Conservation (phyloP, 2,329 filamentous ascomycete genomes). For the Plectosphaerella cucumerina region DNA sequence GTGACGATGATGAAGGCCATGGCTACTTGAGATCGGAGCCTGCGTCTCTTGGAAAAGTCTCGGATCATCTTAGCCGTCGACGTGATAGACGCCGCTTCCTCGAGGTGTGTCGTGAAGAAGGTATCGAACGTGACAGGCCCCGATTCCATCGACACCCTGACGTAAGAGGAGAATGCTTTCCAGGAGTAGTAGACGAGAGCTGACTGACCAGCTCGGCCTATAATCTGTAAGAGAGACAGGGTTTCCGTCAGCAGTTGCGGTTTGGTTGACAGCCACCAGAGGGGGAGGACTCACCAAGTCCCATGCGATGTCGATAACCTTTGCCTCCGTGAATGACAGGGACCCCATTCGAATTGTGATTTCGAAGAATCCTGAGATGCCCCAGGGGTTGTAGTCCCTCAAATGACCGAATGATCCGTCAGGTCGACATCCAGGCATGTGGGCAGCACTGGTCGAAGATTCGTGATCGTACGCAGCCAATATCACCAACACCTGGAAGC, state of each 20-base stretch:
- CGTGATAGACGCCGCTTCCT: conserved; percentile 12
- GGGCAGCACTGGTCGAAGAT: too few relatives aligned
- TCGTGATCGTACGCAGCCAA: too few relatives aligned
- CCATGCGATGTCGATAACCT: conserved; percentile 21
- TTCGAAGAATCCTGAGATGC: conserved; percentile 12
- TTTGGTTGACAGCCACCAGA: background rate
- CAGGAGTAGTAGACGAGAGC: conserved; percentile 20
- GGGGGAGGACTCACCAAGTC: conserved; percentile 17
- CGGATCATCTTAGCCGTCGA: conserved; percentile 13
- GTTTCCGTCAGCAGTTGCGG: too few relatives aligned
- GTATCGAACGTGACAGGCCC: conserved; percentile 20
- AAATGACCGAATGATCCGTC: too few relatives aligned
- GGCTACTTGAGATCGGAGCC: too few relatives aligned
- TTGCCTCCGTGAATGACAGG: conserved; percentile 18
- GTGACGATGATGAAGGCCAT: conserved; percentile 15
- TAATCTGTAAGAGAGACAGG: conserved; percentile 12
- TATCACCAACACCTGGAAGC: too few relatives aligned
- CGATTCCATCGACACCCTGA: conserved; percentile 18
- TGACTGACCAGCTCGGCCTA: conserved; percentile 21
- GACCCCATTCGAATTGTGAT: conserved; percentile 14
- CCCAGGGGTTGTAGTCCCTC: conserved; percentile 11
- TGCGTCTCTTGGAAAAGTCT: too few relatives aligned
- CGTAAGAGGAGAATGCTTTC: conserved; percentile 19
- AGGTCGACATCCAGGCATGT: too few relatives aligned
- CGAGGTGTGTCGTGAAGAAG: conserved; percentile 18